A percentile compares a stretch with the other conserved stretches of the same genome.
Conservation (phyloP, 2,329 filamentous ascomycete genomes). For the Clonostachys rosea region DNA sequence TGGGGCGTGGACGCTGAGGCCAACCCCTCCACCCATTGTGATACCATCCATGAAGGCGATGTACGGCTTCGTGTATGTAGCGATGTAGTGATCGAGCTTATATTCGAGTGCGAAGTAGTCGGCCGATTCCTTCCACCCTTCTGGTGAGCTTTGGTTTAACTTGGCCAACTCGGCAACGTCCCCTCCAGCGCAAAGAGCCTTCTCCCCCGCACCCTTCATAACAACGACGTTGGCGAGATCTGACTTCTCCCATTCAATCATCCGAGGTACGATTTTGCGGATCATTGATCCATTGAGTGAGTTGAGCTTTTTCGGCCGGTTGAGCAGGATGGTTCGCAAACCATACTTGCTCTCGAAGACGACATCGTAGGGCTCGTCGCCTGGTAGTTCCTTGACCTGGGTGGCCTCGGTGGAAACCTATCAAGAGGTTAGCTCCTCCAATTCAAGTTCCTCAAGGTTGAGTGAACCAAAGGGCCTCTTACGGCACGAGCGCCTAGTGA, state of each 20-base stretch:
- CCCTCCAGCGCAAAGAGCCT: slow-evolving; percentile 88
- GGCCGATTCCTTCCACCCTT: slow-evolving; percentile 69
- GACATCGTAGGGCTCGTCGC: slow-evolving; percentile 83
- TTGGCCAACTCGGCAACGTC: slow-evolving; percentile 78
- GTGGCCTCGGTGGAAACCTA: slow-evolving; percentile 27
- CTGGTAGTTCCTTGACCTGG: slow-evolving; percentile 49
- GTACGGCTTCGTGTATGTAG: slow-evolving; percentile 89
- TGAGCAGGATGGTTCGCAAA: slow-evolving; percentile 87
- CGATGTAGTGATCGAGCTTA: slow-evolving; percentile 90
- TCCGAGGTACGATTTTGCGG: slow-evolving; percentile 83
- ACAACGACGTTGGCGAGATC: slow-evolving; percentile 90
- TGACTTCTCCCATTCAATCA: slow-evolving; percentile 93
- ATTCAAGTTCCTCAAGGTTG: background rate
- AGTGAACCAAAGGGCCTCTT: slow-evolving; percentile 2
- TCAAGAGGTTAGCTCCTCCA: background rate
- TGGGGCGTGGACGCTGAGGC: slow-evolving; percentile 88
- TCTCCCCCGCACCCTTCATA: slow-evolving; percentile 82
- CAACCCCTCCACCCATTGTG: slow-evolving; percentile 97
- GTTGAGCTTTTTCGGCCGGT: slow-evolving; percentile 88
- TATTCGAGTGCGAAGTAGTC: slow-evolving; percentile 96
- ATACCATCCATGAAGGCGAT: slow-evolving; percentile 96
- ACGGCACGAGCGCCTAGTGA: slow-evolving; percentile 36
- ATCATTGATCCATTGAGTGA: slow-evolving; percentile 93
- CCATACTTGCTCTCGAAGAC: slow-evolving; percentile 87
- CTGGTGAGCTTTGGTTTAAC: slow-evolving; percentile 61